A percentile compares a stretch with the other conserved stretches of the same genome.
phyloP scores from a whole-genome alignment of 495 filamentous ascomycete species.

The Choiromyces venosus region DNA sequence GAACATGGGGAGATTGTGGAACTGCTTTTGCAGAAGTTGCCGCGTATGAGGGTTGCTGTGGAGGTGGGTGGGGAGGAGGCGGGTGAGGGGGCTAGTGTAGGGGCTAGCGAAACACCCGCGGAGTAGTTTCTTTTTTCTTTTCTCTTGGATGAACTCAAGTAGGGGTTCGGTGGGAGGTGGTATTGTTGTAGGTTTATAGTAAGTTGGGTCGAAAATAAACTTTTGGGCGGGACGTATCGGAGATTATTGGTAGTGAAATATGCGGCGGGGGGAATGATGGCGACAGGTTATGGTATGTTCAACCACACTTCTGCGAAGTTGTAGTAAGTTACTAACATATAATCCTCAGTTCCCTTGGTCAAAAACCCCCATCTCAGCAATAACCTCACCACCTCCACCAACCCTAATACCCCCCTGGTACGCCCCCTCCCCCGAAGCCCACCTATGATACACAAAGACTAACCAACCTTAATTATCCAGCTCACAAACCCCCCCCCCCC shows the following conservation, averaged over 20 bases:
- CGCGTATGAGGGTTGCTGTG: too few species aligned
- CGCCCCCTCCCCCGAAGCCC: too few species aligned
- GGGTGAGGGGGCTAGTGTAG: background rate
- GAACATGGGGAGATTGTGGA: background rate
- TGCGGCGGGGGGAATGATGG: background rate
- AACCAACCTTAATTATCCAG: too few species aligned
- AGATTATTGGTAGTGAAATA: background rate
- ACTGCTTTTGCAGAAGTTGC: background rate
- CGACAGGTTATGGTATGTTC: background rate
- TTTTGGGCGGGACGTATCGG: background rate
- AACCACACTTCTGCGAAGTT: background rate
- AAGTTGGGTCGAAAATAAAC: background rate
- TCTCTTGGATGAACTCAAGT: background rate
- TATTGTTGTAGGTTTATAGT: background rate
- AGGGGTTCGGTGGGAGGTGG: background rate
- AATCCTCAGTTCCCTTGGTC: background rate
- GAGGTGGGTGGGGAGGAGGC: background rate
- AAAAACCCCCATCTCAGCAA: too few species aligned
- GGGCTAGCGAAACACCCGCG: background rate
- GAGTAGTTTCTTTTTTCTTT: too few species aligned
- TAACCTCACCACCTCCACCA: too few species aligned
- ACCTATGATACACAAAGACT: too few species aligned
- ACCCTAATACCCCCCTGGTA: too few species aligned
- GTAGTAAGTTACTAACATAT: background rate
- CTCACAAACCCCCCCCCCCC: too few species aligned